Evolutionary conservation across 768 basidiomycete species (phyloP).

Genomic region (Bullera alba): DNA sequence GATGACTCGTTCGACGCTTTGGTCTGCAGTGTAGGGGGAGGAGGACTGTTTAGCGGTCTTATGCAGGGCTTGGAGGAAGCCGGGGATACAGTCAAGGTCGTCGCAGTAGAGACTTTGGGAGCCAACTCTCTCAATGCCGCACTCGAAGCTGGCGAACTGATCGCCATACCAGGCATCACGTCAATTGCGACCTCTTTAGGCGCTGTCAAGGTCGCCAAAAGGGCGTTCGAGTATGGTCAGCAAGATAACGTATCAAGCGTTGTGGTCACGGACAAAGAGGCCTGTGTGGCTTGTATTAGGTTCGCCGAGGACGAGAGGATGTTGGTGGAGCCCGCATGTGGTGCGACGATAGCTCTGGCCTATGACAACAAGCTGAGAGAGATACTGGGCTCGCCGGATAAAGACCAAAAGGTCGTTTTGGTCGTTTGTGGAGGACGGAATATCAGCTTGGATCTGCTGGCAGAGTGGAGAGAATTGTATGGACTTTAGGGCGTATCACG

Average conservation of each 20-base stretch:
- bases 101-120: slow-evolving; percentile 26
- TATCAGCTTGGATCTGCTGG: slow-evolving; percentile 17
- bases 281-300: slow-evolving; percentile 16
- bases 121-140: slow-evolving; percentile 23
- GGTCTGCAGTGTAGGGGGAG: slow-evolving; percentile 35
- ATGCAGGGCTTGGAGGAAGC: slow-evolving; percentile 18
- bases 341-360: slow-evolving; percentile 22
- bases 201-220: slow-evolving; percentile 12
- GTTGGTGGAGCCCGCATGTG: slow-evolving; percentile 31
- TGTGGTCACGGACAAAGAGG: slow-evolving; percentile 21
- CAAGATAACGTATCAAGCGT: slow-evolving; percentile 5
- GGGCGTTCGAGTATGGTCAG: slow-evolving; percentile 16
- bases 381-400: slow-evolving; percentile 2
- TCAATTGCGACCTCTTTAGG: slow-evolving; percentile 36
- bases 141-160: slow-evolving; percentile 8
- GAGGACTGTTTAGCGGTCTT: slow-evolving; percentile 32
- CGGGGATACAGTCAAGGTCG: slow-evolving; percentile 4
- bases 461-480: slow-evolving; percentile 10
- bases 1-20: slow-evolving; percentile 20
- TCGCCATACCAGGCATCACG: slow-evolving; percentile 32
- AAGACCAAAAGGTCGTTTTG: slow-evolving; percentile 18
- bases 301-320: slow-evolving; percentile 32
- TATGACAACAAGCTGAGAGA: slow-evolving; percentile 12
- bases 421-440: slow-evolving; percentile 30
- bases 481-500: too few relatives aligned